Evolutionary conservation across 441 rosid species (phyloP).

Genomic region (Manihot esculenta): DNA sequence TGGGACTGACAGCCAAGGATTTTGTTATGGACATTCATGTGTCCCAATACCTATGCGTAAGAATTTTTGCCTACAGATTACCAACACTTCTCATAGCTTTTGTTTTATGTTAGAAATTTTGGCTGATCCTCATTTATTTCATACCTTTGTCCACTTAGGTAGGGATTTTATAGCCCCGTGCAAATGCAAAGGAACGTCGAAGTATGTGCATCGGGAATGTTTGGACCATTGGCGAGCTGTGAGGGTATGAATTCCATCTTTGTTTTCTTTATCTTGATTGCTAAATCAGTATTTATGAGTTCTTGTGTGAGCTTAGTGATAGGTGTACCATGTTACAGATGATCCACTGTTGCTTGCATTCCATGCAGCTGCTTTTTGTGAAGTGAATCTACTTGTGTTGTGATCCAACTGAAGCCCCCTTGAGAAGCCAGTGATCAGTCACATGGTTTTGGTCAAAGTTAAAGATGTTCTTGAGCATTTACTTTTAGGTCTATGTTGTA

Average conservation of each 20-base stretch:
- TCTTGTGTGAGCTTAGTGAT: slow-evolving; percentile 5
- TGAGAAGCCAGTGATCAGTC: background rate
- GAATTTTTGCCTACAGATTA: background rate
- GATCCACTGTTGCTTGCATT: background rate
- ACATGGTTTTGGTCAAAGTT: background rate
- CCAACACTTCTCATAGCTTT: background rate
- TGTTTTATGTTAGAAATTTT: background rate
- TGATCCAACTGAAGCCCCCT: background rate
- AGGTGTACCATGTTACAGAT: slow-evolving; percentile 6
- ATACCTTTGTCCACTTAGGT: slow-evolving; percentile 44
- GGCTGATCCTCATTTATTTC: slow-evolving; percentile 3
- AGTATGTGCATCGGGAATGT: slow-evolving; percentile 97
- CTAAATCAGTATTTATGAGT: background rate
- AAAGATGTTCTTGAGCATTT: background rate
- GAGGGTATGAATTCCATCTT: slow-evolving; percentile 43
- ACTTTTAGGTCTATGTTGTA: background rate
- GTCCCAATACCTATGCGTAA: background rate
- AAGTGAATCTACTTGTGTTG: background rate
- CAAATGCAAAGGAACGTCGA: slow-evolving; percentile 97
- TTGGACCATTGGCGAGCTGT: slow-evolving; percentile 99
- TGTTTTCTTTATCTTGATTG: background rate
- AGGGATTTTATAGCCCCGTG: slow-evolving; percentile 99
- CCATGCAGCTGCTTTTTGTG: slow-evolving; percentile 1
- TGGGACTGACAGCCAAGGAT: background rate
- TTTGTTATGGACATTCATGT: background rate